Percentiles rank a stretch among this genome's conserved stretches.
Evolutionary conservation across 2,329 filamentous ascomycete genomes (phyloP).

Genomic region (Davidsoniella virescens): DNA sequence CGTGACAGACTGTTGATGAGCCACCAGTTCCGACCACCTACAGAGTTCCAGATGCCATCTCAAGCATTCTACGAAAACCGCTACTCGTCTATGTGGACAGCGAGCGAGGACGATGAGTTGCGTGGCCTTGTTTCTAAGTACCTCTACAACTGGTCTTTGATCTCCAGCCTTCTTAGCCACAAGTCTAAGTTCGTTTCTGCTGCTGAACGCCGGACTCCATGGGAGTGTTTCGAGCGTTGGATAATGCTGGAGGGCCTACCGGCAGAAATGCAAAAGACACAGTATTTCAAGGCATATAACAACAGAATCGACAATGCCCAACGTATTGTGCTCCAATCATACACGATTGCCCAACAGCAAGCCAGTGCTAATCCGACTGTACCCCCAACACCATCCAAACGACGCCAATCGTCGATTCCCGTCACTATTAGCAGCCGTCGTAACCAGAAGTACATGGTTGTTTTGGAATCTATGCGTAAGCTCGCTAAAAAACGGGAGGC

Average conservation of each 20-base stretch:
- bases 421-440: conserved; percentile 73
- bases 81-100: conserved; percentile 78
- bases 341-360: conserved; percentile 31
- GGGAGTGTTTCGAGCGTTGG: conserved; percentile 98
- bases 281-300: conserved; percentile 71
- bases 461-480: conserved; percentile 92
- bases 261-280: conserved; percentile 83
- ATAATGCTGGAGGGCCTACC: conserved; percentile 80
- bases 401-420: conserved; percentile 53
- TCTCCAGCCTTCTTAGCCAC: conserved; percentile 61
- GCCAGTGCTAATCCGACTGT: conserved; percentile 15
- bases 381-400: conserved; percentile 23
- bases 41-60: conserved; percentile 78
- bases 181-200: conserved; percentile 68
- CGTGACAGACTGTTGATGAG: conserved; percentile 79
- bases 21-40: conserved; percentile 84
- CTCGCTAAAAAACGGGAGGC: conserved; percentile 87
- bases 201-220: conserved; percentile 78
- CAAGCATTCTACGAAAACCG: conserved; percentile 82
- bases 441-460: conserved; percentile 69
- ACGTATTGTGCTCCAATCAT: conserved; percentile 35
- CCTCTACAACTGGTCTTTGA: conserved; percentile 94
- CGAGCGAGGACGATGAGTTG: conserved; percentile 79
- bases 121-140: conserved; percentile 75
- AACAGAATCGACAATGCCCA: conserved; percentile 44